Evolutionary conservation across 2,329 filamentous ascomycete species (phyloP).

Genomic region (Hymenoscyphus salicellus): DNA sequence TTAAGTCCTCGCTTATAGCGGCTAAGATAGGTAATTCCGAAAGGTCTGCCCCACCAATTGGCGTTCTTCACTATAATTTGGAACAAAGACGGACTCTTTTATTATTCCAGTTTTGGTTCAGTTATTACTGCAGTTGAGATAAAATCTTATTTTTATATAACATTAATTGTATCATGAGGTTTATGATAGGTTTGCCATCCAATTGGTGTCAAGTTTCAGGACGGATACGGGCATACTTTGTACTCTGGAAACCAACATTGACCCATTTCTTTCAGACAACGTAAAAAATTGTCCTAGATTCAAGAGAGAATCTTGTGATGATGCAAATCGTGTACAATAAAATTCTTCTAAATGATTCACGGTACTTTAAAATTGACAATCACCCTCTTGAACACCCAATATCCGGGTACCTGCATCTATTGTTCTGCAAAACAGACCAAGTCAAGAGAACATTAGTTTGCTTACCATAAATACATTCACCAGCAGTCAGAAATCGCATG

Average conservation of each 20-base stretch:
- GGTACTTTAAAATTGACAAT: not conserved
- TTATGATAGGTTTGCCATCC: not conserved
- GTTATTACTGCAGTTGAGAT: not conserved
- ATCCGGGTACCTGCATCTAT: not conserved
- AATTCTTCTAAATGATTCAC: not conserved
- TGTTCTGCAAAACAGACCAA: not conserved
- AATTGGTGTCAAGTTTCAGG: not conserved
- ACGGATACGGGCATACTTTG: not conserved
- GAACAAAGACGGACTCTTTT: not conserved
- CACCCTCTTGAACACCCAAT: not conserved
- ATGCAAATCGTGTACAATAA: not conserved
- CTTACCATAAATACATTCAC: too few relatives aligned
- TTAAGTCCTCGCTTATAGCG: not conserved
- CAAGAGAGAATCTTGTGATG: not conserved
- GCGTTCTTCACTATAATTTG: not conserved
- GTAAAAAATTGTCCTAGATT: not conserved
- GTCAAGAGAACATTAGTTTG: not conserved
- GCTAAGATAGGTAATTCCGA: not conserved
- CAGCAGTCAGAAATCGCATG: too few relatives aligned
- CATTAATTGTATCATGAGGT: not conserved
- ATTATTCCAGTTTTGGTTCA: not conserved
- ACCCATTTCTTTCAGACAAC: not conserved
- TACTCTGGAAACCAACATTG: constrained; percentile 1
- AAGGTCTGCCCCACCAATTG: not conserved
- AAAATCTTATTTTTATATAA: not conserved